Conservation (phyloP, 2,329 filamentous ascomycete species). For the Atkinsonella texensis region DNA sequence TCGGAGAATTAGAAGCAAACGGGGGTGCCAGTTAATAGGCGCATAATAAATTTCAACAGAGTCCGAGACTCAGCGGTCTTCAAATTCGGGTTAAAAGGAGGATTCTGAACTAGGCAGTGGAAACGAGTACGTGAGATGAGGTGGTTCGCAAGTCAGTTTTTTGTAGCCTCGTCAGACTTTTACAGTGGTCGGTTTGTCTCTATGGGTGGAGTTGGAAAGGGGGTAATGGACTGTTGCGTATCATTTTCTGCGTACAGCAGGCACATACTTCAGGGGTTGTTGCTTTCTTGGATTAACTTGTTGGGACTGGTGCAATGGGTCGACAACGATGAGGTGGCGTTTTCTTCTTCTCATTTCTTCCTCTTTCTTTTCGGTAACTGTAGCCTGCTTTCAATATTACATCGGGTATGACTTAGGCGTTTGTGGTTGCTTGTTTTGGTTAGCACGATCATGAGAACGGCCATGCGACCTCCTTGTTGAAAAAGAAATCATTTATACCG, state of each 20-base stretch:
- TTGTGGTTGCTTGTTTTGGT: not conserved
- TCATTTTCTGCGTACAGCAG: not conserved
- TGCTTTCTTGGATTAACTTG: not conserved
- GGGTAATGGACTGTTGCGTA: not conserved
- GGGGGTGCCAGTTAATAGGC: slow-evolving; percentile 8
- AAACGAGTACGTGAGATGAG: not conserved
- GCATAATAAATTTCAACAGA: no score
- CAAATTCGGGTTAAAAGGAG: no score
- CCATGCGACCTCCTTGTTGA: not conserved
- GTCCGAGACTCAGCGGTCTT: no score
- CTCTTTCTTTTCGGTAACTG: not conserved
- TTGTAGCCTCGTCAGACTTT: not conserved
- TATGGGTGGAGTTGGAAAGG: not conserved
- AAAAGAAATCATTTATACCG: not conserved
- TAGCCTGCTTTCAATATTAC: not conserved
- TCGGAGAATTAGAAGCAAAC: slow-evolving; percentile 12
- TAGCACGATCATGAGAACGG: not conserved
- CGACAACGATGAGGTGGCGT: not conserved
- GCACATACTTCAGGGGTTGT: not conserved
- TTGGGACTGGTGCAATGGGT: not conserved
- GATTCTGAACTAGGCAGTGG: no score
- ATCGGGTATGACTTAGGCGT: not conserved
- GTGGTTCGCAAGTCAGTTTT: not conserved
- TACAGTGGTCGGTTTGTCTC: not conserved
- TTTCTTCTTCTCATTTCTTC: not conserved